Conservation (phyloP, 192 early-diverging fungal genomes). For the Podila minutissima region DNA sequence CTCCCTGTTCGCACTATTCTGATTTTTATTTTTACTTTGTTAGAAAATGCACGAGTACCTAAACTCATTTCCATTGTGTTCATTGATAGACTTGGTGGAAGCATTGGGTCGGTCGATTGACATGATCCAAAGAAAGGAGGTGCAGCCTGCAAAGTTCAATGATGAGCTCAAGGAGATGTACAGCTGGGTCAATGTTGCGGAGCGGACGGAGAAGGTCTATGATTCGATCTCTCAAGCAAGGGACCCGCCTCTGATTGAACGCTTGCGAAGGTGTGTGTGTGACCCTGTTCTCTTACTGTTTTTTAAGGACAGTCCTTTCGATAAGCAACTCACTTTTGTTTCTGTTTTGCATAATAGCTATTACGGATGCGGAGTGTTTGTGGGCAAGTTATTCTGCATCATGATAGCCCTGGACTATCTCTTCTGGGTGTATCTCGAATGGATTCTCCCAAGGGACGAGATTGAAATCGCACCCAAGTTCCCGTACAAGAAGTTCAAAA, state of each 20-base stretch:
- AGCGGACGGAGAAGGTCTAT: slow-evolving; percentile 93
- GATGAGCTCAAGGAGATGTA: slow-evolving; percentile 92
- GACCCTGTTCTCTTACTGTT: background rate
- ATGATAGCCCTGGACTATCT: slow-evolving; percentile 89
- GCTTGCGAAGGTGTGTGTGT: slow-evolving; percentile 63
- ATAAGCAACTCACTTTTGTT: background rate
- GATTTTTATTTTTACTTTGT: background rate
- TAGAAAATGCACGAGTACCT: too few relatives aligned
- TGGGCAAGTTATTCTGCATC: slow-evolving; percentile 92
- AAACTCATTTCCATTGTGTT: background rate
- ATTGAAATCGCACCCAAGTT: slow-evolving; percentile 83
- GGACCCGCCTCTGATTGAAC: slow-evolving; percentile 78
- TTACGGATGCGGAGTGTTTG: slow-evolving; percentile 89
- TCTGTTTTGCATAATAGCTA: slow-evolving; percentile 54
- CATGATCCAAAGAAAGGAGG: slow-evolving; percentile 69
- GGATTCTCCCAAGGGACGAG: slow-evolving; percentile 73
- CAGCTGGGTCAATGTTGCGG: slow-evolving; percentile 95
- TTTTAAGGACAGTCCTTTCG: background rate
- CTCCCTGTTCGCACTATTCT: background rate
- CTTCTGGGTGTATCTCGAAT: slow-evolving; percentile 83
- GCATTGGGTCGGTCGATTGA: slow-evolving; percentile 78
- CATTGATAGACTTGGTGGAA: slow-evolving; percentile 67
- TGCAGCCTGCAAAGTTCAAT: slow-evolving; percentile 78
- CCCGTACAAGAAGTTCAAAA: slow-evolving; percentile 66
- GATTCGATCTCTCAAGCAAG: slow-evolving; percentile 71